Evolutionary conservation across 2,329 filamentous ascomycete genomes (phyloP), one percentile per base, ranked within the genome.

Genomic region (Cladosporium sp.): DNA sequence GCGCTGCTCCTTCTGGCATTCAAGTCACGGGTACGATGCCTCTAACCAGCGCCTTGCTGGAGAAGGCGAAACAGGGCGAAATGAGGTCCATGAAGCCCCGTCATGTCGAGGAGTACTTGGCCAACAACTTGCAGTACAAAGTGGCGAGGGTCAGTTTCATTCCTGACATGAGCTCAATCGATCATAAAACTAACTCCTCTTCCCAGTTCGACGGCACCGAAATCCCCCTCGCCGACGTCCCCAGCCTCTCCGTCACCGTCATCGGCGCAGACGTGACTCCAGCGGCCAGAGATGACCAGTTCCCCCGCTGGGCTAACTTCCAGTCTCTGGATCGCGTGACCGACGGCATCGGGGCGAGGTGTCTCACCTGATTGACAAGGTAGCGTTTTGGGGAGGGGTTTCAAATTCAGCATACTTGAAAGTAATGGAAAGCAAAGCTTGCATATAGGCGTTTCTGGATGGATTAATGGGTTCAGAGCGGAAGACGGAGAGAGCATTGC

Each of bases 11-110:
- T 12, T 34, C 27, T 8, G 29, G 42, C 11, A 58, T 64, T 39
- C 54, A 61, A 37, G 64, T 70, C 9, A 67, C 70, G 4, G 74
- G 70, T 2, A 67, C 70, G 0, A 65, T 79, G 7, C 73, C 74
- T 2, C 52, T 79, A 20, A 79, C 73, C 1, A 65, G 64, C 8
- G 64, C 65, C 5, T 57, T 79, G 13, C 59, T 72, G 8, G 61
- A 64, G 1, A 66, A 68, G 18, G 57, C 67, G 6, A 47, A 59
- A 22, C 50, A 42, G 8, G 67, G 65, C 2, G 59, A 69, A 13
- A 51, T 78, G 42, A 39, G 48, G 13, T 67, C 54, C 22, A 59
- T 68, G 56, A 51, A 60, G 8, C 44, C 56, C 7, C 51, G 24
- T 0, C 51, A 53, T 9, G 67, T 69, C 8, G 57, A 61, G 43